Evolutionary conservation across 1,284 basidiomycete species (phyloP), one percentile per base, ranked within the genome.

Genomic region (Testicularia cyperi): DNA sequence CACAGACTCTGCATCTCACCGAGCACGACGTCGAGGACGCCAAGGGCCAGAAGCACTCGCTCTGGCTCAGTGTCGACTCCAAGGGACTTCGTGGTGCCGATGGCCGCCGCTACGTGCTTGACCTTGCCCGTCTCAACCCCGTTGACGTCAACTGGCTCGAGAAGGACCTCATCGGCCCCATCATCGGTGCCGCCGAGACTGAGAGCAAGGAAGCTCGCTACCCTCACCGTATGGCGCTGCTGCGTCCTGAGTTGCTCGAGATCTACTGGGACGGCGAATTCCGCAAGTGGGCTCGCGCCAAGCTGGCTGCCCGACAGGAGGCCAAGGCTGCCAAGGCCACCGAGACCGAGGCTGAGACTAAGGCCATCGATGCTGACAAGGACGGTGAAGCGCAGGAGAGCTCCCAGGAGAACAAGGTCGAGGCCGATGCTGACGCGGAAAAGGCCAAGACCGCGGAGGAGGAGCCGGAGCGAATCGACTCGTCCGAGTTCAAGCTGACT

Each of bases 101-200:
- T 57, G 81, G 82, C 7, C 74, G 82, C 23, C 75, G 78, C 55
- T 83, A 83, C 74, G 74, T 82, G 25, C 80, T 83, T 41, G 82
- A 83, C 60, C 77, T 82, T 18, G 77, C 80, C 43, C 78, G 82
- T 34, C 72, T 82, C 19, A 77, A 76, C 46, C 82, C 81, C 13
- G 80, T 82, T 47, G 82, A 83, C 68, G 74, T 83, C 56, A 80
- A 81, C 57, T 83, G 80, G 78, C 76, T 82, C 38, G 81, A 83
- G 69, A 78, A 80, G 62, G 79, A 82, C 56, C 60, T 78, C 24
- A 58, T 74, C 2, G 78, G 78, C 28, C 54, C 68, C 37, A 46
- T 78, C 19, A 63, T 72, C 28, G 60, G 74, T 26, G 51, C 38
- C 15, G 58, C 56, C 6, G 53, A 45, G 12, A 14, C 44, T 6